A percentile compares a stretch with the other conserved stretches of the same genome.
phyloP scores from a whole-genome alignment of 257 asterid species.

The Solanum sejunctum region DNA sequence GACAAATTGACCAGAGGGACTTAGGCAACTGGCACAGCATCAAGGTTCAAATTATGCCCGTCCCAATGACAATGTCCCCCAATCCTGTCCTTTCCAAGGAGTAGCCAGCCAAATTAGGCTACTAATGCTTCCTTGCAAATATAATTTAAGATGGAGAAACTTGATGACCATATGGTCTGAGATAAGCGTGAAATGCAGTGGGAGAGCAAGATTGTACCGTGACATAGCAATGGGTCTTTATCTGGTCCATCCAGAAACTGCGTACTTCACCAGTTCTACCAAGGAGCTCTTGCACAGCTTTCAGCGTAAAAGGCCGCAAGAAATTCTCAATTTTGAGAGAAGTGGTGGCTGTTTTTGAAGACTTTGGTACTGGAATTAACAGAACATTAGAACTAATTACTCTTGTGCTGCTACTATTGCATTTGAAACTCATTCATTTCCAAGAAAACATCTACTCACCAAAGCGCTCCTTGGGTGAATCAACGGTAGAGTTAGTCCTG shows the following conservation, averaged over 20 bases:
- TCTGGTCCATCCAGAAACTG: conserved; percentile 31
- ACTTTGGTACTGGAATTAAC: conserved; percentile 16
- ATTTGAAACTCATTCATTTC: not conserved
- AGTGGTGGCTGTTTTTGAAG: conserved; percentile 18
- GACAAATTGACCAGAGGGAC: not conserved
- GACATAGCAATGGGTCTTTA: conserved; percentile 35
- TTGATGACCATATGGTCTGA: not conserved
- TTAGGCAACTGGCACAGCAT: not conserved
- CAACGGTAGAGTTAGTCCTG: not conserved
- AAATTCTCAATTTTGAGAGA: conserved; percentile 26
- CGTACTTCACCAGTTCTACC: conserved; percentile 14
- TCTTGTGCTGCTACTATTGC: not conserved
- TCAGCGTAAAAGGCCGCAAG: conserved; percentile 25
- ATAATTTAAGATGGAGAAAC: not conserved
- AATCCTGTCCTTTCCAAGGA: not conserved
- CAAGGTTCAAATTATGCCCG: not conserved
- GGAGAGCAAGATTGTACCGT: conserved; percentile 10
- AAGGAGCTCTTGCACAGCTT: conserved; percentile 31
- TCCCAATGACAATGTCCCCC: not conserved
- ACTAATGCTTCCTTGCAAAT: not conserved
- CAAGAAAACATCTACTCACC: conserved; percentile 10
- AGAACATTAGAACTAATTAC: not conserved
- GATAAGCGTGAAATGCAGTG: not conserved
- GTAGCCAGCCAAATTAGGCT: not conserved
- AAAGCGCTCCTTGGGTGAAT: conserved; percentile 15